Percentiles rank a stretch among this genome's conserved stretches.
These are phyloP conservation scores for Aspergillus floridensis DNA, from an alignment of 2,329 filamentous ascomycete genomes.

Conservation along the genomic window DNA sequence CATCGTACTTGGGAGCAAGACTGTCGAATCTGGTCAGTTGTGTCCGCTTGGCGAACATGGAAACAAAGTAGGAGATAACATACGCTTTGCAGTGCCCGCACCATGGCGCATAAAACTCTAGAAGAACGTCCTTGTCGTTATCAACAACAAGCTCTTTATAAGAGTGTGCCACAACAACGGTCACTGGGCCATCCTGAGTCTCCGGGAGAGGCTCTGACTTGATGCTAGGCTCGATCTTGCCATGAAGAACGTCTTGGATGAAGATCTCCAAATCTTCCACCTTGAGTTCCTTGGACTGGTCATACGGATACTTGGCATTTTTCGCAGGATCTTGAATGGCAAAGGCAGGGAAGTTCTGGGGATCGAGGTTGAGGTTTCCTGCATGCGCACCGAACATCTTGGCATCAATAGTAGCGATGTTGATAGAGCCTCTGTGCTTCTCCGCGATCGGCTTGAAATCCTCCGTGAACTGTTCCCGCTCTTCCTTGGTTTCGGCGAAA, in stretches of 20 bases:
- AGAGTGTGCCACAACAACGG: constrained; percentile 85
- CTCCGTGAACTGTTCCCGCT: constrained; percentile 75
- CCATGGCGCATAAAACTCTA: constrained; percentile 97
- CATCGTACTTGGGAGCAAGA: constrained; percentile 66
- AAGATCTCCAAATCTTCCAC: constrained; percentile 73
- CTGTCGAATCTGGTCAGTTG: constrained; percentile 27
- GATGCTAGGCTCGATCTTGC: constrained; percentile 92
- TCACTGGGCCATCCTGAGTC: constrained; percentile 84
- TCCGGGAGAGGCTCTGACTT: constrained; percentile 98
- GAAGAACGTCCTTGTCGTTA: constrained; percentile 90
- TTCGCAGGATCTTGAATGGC: constrained; percentile 93
- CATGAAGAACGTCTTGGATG: constrained; percentile 77
- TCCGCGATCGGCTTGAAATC: constrained; percentile 82
- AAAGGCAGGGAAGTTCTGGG: constrained; percentile 93
- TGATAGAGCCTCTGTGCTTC: constrained; percentile 90
- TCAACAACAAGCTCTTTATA: constrained; percentile 91
- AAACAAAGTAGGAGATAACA: constrained; percentile 22
- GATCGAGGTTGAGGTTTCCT: constrained; percentile 93
- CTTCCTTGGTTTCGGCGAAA: constrained; percentile 88
- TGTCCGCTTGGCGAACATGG: not conserved
- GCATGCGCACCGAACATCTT: constrained; percentile 92
- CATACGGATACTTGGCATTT: constrained; percentile 96
- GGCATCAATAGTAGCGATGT: constrained; percentile 97
- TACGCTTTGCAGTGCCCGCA: constrained; percentile 69
- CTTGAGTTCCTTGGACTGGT: constrained; percentile 77